Evolutionary conservation across 2,329 filamentous ascomycete genomes (phyloP).

Genomic region (Colletotrichum endophyticum): DNA sequence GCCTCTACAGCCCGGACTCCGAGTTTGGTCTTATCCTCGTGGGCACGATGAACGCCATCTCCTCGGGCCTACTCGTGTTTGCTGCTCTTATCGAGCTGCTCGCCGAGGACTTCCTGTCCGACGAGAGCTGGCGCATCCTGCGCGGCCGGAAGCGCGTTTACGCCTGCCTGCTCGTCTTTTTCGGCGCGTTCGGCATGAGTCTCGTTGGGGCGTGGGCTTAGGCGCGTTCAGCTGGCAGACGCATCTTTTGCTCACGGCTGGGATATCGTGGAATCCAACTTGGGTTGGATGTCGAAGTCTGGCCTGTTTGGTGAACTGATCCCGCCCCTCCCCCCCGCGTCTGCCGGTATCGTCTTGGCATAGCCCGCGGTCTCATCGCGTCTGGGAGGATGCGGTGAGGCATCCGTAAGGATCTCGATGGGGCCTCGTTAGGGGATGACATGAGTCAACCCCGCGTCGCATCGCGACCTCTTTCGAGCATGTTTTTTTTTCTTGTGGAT

Average conservation of each 20-base stretch:
- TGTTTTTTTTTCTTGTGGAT: not conserved
- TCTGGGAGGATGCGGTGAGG: slow-evolving; percentile 1
- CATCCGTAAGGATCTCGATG: not conserved
- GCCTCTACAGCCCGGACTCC: slow-evolving; percentile 71
- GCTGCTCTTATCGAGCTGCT: slow-evolving; percentile 75
- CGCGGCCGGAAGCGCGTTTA: slow-evolving; percentile 56
- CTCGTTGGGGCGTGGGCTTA: slow-evolving; percentile 69
- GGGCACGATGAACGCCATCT: slow-evolving; percentile 77
- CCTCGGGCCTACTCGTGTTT: slow-evolving; percentile 73
- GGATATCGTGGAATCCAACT: not conserved
- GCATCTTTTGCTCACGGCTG: not conserved
- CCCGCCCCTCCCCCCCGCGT: not conserved
- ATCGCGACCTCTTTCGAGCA: not conserved
- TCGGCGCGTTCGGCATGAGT: slow-evolving; percentile 67
- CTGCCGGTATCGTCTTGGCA: not conserved
- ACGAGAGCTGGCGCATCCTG: slow-evolving; percentile 64
- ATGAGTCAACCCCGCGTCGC: not conserved
- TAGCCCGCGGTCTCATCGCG: not conserved
- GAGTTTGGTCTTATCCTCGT: slow-evolving; percentile 72
- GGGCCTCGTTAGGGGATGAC: not conserved
- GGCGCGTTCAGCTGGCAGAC: not conserved
- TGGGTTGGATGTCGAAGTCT: not conserved
- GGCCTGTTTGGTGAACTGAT: not conserved
- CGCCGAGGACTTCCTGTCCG: slow-evolving; percentile 73
- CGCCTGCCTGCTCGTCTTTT: slow-evolving; percentile 62